Conservation (phyloP, 2,329 filamentous ascomycete species). For the Nemania bipapillata region DNA sequence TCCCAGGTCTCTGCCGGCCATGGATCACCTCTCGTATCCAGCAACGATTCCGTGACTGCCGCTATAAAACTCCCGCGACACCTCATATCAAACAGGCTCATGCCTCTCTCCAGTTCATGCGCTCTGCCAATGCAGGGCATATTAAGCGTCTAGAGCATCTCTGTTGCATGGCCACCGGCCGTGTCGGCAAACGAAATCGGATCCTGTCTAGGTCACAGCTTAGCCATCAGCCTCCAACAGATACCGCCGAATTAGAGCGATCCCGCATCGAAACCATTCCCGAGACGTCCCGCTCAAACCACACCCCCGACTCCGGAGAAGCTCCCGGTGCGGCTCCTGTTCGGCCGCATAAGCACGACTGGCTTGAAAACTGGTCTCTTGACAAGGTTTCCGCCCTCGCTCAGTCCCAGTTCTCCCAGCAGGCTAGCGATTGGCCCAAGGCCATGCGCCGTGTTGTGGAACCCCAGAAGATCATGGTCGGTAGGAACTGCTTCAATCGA, state of each 20-base stretch:
- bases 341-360: constrained; percentile 47
- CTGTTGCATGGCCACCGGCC: constrained; percentile 63
- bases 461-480: constrained; percentile 54
- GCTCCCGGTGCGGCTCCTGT: background rate
- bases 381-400: constrained; percentile 58
- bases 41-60: constrained; percentile 59
- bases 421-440: constrained; percentile 45
- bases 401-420: constrained; percentile 55
- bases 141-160: constrained; percentile 59
- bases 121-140: constrained; percentile 65
- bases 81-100: constrained; percentile 56
- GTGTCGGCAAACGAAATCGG: constrained; percentile 63
- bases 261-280: background rate
- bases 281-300: background rate
- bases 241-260: constrained; percentile 57
- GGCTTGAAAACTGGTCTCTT: constrained; percentile 63
- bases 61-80: constrained; percentile 40
- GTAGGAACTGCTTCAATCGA: constrained; percentile 62
- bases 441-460: constrained; percentile 50
- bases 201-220: constrained; percentile 58
- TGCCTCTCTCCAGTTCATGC: constrained; percentile 59
- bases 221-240: constrained; percentile 53
- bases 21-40: constrained; percentile 59
- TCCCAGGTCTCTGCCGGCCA: constrained; percentile 63
- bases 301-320: background rate